phyloP scores from a whole-genome alignment of 208 protist genomes.

The Crithidia mellificae region DNA sequence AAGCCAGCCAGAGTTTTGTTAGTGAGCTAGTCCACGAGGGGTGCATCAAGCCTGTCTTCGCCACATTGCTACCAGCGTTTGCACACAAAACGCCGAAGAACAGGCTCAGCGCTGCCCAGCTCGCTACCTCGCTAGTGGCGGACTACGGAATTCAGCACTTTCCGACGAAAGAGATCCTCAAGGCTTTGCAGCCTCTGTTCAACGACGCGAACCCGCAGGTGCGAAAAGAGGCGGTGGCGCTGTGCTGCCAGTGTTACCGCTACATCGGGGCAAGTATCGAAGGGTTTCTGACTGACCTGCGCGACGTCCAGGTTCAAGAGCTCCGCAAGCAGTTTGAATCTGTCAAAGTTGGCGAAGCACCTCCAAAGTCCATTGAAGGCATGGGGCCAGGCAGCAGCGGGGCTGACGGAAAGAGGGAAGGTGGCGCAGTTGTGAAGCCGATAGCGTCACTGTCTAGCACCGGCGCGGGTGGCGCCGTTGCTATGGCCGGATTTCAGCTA shows the following conservation, averaged over 20 bases:
- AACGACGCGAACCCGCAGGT: slow-evolving; percentile 81
- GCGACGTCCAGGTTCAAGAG: slow-evolving; percentile 85
- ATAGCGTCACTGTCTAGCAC: slow-evolving; percentile 30
- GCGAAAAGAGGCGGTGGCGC: slow-evolving; percentile 58
- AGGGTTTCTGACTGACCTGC: slow-evolving; percentile 69
- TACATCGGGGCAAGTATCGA: slow-evolving; percentile 79
- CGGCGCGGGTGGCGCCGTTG: slow-evolving; percentile 26
- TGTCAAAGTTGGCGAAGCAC: slow-evolving; percentile 35
- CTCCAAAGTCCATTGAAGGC: slow-evolving; percentile 37
- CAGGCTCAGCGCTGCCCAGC: slow-evolving; percentile 49
- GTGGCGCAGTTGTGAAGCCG: slow-evolving; percentile 4
- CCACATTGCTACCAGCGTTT: slow-evolving; percentile 49
- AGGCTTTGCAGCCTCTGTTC: slow-evolving; percentile 80
- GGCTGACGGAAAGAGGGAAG: not conserved
- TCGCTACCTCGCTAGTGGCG: slow-evolving; percentile 53
- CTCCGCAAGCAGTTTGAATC: slow-evolving; percentile 77
- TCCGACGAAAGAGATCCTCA: slow-evolving; percentile 67
- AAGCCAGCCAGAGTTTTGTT: slow-evolving; percentile 51
- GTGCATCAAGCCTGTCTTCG: slow-evolving; percentile 51
- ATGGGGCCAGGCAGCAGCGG: not conserved
- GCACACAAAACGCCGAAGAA: slow-evolving; percentile 69
- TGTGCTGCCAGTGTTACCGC: slow-evolving; percentile 88
- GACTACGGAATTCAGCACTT: slow-evolving; percentile 74
- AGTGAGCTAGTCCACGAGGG: slow-evolving; percentile 52
- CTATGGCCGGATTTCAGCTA: slow-evolving; percentile 56